phyloP scores from a whole-genome alignment of 2,329 filamentous ascomycete species.

The Triangularia setosa region DNA sequence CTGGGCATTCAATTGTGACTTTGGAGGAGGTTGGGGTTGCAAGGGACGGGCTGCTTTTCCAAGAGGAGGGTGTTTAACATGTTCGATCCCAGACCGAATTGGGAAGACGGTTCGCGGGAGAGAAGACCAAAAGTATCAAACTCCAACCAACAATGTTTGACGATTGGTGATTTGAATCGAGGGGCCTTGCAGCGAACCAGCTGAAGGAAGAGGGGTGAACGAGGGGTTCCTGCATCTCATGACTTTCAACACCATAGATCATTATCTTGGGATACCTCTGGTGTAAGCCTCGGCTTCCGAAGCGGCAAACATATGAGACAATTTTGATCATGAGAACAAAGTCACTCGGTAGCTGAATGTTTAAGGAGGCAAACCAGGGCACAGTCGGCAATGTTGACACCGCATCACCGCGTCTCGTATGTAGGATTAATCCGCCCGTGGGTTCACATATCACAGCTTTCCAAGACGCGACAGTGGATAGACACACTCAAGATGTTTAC shows the following conservation, averaged over 20 bases:
- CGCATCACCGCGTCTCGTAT: background rate
- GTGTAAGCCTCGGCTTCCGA: background rate
- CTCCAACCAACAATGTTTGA: background rate
- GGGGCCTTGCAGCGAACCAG: background rate
- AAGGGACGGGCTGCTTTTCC: background rate
- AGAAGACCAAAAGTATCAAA: background rate
- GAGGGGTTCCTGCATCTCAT: background rate
- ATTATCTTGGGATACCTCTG: background rate
- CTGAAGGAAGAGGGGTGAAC: background rate
- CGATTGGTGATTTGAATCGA: background rate
- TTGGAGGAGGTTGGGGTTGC: conserved; percentile 11
- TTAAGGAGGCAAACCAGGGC: background rate
- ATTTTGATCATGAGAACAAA: background rate
- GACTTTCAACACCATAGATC: background rate
- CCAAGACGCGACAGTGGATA: background rate
- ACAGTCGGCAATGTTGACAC: background rate
- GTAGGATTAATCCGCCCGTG: background rate
- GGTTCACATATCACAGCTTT: background rate
- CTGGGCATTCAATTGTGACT: background rate
- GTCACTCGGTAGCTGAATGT: background rate
- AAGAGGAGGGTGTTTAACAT: background rate
- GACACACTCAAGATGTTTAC: background rate
- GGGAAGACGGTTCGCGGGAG: conserved; percentile 2
- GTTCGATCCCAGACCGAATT: background rate
- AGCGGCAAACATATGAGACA: background rate